Evolutionary conservation across 208 protist genomes (phyloP), one percentile per base, ranked within the genome.

Genomic region (Trypanosomatidae sp.): DNA sequence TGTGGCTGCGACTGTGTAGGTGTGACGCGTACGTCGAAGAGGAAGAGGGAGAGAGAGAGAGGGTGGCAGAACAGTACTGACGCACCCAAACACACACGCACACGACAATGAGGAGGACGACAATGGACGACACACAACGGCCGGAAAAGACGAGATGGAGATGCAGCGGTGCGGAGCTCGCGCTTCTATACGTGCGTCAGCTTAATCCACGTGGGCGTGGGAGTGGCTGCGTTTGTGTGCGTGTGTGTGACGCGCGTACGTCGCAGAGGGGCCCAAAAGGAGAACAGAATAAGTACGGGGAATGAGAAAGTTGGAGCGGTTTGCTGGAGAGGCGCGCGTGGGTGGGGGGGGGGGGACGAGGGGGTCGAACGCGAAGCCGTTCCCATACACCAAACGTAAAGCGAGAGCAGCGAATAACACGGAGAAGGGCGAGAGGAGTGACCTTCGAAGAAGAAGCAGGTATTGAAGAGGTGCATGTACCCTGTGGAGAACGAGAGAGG

Each of bases 41-140:
- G 43, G 74, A 60, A 56, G 70, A 80, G 62, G 55, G 36, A 66
- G 53, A 66, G 33, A 46, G 17, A 25, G 15, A 70, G 1, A 60
- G 36, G 41, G 6, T 8, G 7, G 60, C 33, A 13, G 60, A 44
- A n/a, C 22, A 33, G 36, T 33, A 44, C 60, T 10, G 12, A 66
- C 7, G 43, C 15, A 66, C 36, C 13, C 4, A 28, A 9, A 15
- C 60, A 47, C 28, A 25, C 62, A 6, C 25, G 19, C 62, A 30
- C 30, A 39, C 7, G 22, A 50, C 36, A 13, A 53, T 22, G 22
- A 28, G 28, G 41, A 36, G 6, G 46, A 56, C 46, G 36, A 60
- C 9, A 58, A 50, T 47, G 33, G 12, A 62, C 9, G 19, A 55
- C 33, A 50, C 17, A n/a, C 2, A 71, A 58, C 10, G 55, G 60